A percentile compares a stretch with the other conserved stretches of the same genome.
These are phyloP conservation scores for Coelastrella sp. DNA, from an alignment of 139 green algal species.

Conservation along the genomic window DNA sequence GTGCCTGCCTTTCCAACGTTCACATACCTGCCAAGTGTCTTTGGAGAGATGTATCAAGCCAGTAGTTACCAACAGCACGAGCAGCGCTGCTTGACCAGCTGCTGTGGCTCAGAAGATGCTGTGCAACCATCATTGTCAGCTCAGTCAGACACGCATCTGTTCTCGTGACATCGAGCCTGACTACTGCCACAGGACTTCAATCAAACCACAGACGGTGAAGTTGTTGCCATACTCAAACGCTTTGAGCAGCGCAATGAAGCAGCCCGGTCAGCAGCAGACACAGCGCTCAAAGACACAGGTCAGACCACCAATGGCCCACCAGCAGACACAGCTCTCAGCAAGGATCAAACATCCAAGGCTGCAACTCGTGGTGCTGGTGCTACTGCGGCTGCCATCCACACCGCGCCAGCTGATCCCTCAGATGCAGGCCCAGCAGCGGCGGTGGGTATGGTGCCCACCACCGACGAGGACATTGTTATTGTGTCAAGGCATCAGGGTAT, in stretches of 20 bases:
- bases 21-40: too few relatives aligned
- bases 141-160: too few relatives aligned
- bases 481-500: not conserved
- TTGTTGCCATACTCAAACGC: conserved; percentile 32
- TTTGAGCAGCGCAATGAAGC: not conserved
- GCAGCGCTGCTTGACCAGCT: too few relatives aligned
- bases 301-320: not conserved
- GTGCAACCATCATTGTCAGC: too few relatives aligned
- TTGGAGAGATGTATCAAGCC: too few relatives aligned
- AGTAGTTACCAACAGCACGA: too few relatives aligned
- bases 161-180: too few relatives aligned
- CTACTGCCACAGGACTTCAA: conserved; percentile 34
- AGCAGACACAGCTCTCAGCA: not conserved
- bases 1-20: too few relatives aligned
- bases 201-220: conserved; percentile 47
- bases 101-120: too few relatives aligned
- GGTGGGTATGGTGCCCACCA: not conserved
- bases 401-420: conserved; percentile 24
- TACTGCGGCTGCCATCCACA: not conserved
- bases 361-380: too few relatives aligned
- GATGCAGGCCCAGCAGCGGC: conserved; percentile 13
- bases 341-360: not conserved
- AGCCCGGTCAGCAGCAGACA: not conserved
- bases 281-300: not conserved
- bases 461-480: conserved; percentile 18